Percentiles rank a stretch among this genome's conserved stretches.
Evolutionary conservation across 2,329 filamentous ascomycete genomes (phyloP).

Genomic region (Aureobasidium leucospermi): DNA sequence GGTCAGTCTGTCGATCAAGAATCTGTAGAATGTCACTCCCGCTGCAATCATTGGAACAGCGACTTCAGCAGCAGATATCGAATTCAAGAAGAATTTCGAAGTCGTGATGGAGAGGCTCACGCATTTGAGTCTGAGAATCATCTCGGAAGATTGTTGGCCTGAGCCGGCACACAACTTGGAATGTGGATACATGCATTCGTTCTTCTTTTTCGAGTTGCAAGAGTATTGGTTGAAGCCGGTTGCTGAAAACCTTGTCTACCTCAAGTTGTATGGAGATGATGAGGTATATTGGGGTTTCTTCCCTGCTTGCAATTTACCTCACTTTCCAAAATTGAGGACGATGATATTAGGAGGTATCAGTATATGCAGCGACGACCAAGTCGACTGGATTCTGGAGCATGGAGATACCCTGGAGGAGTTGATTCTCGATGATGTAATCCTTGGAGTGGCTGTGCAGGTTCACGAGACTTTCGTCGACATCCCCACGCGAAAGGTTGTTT

Average conservation of each 20-base stretch:
- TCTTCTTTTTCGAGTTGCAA: constrained; percentile 19
- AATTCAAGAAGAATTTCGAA: constrained; percentile 15
- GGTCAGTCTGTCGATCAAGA: constrained; percentile 18
- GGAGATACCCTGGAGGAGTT: constrained; percentile 33
- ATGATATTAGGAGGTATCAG: constrained; percentile 36
- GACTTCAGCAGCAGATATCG: background rate
- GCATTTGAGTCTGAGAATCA: constrained; percentile 19
- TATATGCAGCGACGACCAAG: constrained; percentile 39
- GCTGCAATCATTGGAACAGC: constrained; percentile 3
- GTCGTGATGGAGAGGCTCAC: constrained; percentile 17
- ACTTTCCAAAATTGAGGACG: constrained; percentile 33
- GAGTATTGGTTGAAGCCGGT: constrained; percentile 21
- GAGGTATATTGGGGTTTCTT: constrained; percentile 35
- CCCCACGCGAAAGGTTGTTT: background rate
- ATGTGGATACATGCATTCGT: constrained; percentile 11
- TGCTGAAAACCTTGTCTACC: constrained; percentile 22
- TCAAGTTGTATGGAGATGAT: constrained; percentile 32
- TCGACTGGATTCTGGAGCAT: constrained; percentile 40
- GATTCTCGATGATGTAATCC: constrained; percentile 36
- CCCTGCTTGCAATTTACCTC: constrained; percentile 33
- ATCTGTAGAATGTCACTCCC: constrained; percentile 19
- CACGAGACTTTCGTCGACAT: background rate
- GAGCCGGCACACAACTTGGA: constrained; percentile 18
- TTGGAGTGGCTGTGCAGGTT: background rate
- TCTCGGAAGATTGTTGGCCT: constrained; percentile 16